Evolutionary conservation across 2,329 filamentous ascomycete species (phyloP), one percentile per base, ranked within the genome.

Genomic region (Stromatinia cepivora): DNA sequence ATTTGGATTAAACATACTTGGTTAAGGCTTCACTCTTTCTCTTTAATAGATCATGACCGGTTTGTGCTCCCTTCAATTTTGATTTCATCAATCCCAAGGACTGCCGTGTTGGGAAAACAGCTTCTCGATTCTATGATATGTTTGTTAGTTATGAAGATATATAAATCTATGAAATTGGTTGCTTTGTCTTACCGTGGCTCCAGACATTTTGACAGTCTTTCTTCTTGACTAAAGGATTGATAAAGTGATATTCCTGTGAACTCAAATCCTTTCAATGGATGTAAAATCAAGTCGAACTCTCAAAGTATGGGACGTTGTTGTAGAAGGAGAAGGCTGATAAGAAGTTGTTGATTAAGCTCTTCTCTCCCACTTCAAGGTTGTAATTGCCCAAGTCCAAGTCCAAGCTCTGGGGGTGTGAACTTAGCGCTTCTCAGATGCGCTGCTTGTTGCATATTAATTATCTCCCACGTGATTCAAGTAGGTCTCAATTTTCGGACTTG

Each of bases 1-100:
- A 64, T 36, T 56, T 68, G 72, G 50, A 58, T 31, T 22, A 17
- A 34, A 80, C 86, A 68, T 86, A 96, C 93, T 99, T 99, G 74
- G 95, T 99, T 72, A 99, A 84, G 76, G 95, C 95, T 82, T 99
- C 95, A 81, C 94, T 97, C 86, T 99, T 99, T 78, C 95, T 87
- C 85, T 99, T 99, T 73, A 99, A 84, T 79, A 99, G 84, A 81
- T 92, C 97, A 83, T 99, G 94, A 62, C 95, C 95, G 58, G 88
- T 93, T 81, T 94, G 91, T 69, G 92, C 92, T 72, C 92, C 94
- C 85, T 98, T 98, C 79, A 99, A 89, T 86, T 99, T 99, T 74
- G 90, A 89, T 83, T 98, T 98, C 94, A 99, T 99, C 79, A 96
- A 82, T 74, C 93, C 94, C 82, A 99, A 85, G 80, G 93, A 97